Evolutionary conservation across 306 rosid species (phyloP).

Genomic region (Boehmeria nivea): DNA sequence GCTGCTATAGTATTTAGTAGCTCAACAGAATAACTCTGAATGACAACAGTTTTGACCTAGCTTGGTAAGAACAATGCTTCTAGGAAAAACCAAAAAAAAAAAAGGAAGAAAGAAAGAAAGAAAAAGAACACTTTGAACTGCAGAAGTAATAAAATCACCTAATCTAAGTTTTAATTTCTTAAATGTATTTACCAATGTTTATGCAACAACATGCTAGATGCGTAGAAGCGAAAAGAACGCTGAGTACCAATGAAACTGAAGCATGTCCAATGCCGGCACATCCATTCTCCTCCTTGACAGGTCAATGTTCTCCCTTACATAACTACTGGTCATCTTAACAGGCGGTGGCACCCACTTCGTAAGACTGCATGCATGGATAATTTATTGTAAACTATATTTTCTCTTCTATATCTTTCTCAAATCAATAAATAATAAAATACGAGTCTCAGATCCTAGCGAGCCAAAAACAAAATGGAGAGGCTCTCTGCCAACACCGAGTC

Average conservation of each 20-base stretch:
- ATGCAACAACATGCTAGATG: too few relatives aligned
- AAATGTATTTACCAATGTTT: too few relatives aligned
- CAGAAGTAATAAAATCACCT: too few relatives aligned
- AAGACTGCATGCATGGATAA: slow-evolving; percentile 55
- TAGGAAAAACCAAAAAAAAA: background rate
- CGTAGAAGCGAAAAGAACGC: too few relatives aligned
- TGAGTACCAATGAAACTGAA: slow-evolving; percentile 92
- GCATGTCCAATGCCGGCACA: slow-evolving; percentile 91
- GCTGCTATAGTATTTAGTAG: background rate
- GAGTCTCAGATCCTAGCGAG: background rate
- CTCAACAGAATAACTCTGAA: slow-evolving; percentile 11
- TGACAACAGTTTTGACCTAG: background rate
- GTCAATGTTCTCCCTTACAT: slow-evolving; percentile 75
- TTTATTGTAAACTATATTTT: slow-evolving; percentile 1
- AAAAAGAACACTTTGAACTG: too few relatives aligned
- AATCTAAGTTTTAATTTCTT: too few relatives aligned
- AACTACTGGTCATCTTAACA: slow-evolving; percentile 88
- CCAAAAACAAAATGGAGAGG: background rate
- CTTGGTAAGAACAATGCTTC: background rate
- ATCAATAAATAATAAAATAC: background rate
- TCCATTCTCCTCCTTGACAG: slow-evolving; percentile 94
- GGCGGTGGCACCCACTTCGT: slow-evolving; percentile 99
- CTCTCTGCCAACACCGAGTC: slow-evolving; percentile 8
- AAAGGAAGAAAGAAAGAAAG: background rate
- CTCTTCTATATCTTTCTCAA: background rate